A percentile compares a stretch with the other conserved stretches of the same genome.
Evolutionary conservation across 306 rosid genomes (phyloP).

Genomic region (Trifolium fragiferum): DNA sequence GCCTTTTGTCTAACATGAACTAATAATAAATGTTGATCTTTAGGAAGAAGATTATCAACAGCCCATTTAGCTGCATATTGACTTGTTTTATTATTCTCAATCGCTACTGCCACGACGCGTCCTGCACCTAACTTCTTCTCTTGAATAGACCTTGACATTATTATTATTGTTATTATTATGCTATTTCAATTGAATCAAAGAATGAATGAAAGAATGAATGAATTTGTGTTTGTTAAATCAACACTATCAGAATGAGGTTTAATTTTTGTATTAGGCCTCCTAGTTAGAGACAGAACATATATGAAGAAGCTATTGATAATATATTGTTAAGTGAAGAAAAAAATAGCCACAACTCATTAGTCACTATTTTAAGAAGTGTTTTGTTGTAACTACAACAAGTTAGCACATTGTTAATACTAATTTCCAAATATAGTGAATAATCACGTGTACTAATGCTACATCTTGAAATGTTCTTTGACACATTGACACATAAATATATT

Average conservation of each 20-base stretch:
- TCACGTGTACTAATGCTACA: not conserved
- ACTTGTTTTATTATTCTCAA: conserved; percentile 74
- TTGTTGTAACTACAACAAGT: conserved; percentile 8
- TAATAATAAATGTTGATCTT: conserved; percentile 66
- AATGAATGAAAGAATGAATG: conserved; percentile 2
- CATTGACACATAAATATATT: no score
- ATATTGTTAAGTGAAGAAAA: not conserved
- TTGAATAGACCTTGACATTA: conserved; percentile 50
- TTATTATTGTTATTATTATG: not conserved
- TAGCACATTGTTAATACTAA: conserved; percentile 6
- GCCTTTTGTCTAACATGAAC: conserved; percentile 65
- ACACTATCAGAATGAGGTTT: not conserved
- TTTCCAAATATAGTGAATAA: not conserved
- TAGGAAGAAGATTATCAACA: conserved; percentile 70
- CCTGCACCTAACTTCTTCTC: conserved; percentile 59
- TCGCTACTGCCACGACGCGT: conserved; percentile 76
- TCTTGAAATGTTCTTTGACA: not conserved
- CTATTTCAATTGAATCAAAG: not conserved
- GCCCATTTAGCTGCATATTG: conserved; percentile 88
- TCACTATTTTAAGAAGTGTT: conserved; percentile 43
- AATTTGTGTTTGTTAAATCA: not conserved
- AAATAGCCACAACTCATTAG: not conserved
- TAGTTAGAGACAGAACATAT: conserved; percentile 5
- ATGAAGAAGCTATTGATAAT: not conserved
- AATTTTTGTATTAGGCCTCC: not conserved